These are phyloP conservation scores for Aspergillus intermedius DNA, from an alignment of 2,329 filamentous ascomycete species.

Conservation along the genomic window DNA sequence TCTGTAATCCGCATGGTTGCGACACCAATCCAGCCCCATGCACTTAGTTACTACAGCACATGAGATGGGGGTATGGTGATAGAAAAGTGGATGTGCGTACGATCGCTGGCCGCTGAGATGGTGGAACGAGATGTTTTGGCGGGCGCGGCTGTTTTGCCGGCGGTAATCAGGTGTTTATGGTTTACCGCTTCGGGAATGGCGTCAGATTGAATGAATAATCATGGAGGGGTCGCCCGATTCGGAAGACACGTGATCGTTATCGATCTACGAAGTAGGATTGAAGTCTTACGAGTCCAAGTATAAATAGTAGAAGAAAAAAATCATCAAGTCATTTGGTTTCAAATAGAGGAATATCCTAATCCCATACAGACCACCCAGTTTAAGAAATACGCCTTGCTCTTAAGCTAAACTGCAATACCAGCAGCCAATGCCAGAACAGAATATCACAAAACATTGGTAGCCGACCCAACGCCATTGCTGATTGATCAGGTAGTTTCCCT, in stretches of 20 bases:
- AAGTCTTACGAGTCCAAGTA: background rate
- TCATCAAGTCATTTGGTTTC: slow-evolving; percentile 20
- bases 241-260: background rate
- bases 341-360: slow-evolving; percentile 17
- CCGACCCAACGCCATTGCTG: slow-evolving; percentile 29
- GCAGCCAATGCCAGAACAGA: slow-evolving; percentile 15
- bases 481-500: slow-evolving; percentile 16
- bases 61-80: slow-evolving; percentile 13
- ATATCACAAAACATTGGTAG: slow-evolving; percentile 19
- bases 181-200: slow-evolving; percentile 26
- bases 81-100: slow-evolving; percentile 2
- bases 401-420: slow-evolving; percentile 17
- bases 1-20: slow-evolving; percentile 44
- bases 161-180: slow-evolving; percentile 27
- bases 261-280: background rate
- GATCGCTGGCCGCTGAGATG: slow-evolving; percentile 4
- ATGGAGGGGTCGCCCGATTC: slow-evolving; percentile 7
- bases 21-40: slow-evolving; percentile 19
- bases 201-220: slow-evolving; percentile 13
- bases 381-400: slow-evolving; percentile 18
- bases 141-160: slow-evolving; percentile 25
- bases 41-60: slow-evolving; percentile 20
- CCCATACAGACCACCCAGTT: slow-evolving; percentile 18
- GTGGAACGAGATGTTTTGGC: slow-evolving; percentile 14
- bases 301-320: slow-evolving; percentile 7